These are phyloP conservation scores for Peronospora tabacina DNA, from an alignment of 352 stramenopile genomes.

Conservation along the genomic window DNA sequence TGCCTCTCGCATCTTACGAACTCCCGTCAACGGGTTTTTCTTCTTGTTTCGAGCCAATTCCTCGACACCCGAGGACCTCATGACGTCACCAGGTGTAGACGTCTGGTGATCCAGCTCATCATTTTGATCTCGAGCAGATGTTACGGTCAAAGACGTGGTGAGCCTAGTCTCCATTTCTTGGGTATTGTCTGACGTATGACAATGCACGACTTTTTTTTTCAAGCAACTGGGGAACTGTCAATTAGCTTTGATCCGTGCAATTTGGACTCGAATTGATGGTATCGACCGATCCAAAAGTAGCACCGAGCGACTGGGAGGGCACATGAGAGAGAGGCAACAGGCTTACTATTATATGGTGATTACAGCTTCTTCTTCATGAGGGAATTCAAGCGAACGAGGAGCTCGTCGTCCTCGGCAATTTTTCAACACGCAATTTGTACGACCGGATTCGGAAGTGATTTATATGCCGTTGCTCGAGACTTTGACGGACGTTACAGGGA, in stretches of 20 bases:
- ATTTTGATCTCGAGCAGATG: slow-evolving; percentile 15
- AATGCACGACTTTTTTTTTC: not conserved
- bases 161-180: slow-evolving; percentile 10
- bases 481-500: slow-evolving; percentile 13
- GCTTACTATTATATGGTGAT: slow-evolving; percentile 35
- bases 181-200: slow-evolving; percentile 3
- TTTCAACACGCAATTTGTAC: slow-evolving; percentile 20
- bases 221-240: not conserved
- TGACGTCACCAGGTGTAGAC: slow-evolving; percentile 5
- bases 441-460: slow-evolving; percentile 23
- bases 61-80: slow-evolving; percentile 2
- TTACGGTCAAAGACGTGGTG: slow-evolving; percentile 7
- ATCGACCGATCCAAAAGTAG: not conserved
- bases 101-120: slow-evolving; percentile 8
- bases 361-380: slow-evolving; percentile 23
- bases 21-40: slow-evolving; percentile 20
- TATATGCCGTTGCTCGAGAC: slow-evolving; percentile 20
- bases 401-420: slow-evolving; percentile 2
- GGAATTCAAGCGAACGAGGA: slow-evolving; percentile 10
- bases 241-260: not conserved
- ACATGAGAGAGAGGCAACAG: not conserved
- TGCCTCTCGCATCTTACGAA: slow-evolving; percentile 54
- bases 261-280: not conserved
- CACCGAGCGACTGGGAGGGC: no score
- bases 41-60: slow-evolving; percentile 1